phyloP scores from a whole-genome alignment of 208 protist genomes.

The Leishmania arabica region DNA sequence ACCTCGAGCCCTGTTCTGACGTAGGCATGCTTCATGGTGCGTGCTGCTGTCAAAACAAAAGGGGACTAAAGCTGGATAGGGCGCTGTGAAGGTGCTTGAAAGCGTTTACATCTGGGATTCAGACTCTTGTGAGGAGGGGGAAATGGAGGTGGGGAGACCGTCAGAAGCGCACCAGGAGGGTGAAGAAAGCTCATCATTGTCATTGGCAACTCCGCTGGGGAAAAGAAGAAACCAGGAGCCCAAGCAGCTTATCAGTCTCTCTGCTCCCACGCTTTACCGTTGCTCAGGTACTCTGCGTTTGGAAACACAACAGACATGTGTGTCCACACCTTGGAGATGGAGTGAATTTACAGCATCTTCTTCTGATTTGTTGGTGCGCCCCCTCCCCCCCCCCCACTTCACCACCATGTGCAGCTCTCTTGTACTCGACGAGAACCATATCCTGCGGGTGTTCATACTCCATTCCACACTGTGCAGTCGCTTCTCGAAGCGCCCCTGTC shows the following conservation, averaged over 20 bases:
- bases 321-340: neutral
- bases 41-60: neutral
- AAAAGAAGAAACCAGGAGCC: neutral
- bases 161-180: neutral
- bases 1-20: slow-evolving; percentile 33
- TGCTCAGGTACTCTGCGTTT: neutral
- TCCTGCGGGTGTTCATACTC: neutral
- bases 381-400: neutral
- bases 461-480: neutral
- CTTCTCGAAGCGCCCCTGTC: neutral
- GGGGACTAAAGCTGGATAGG: neutral
- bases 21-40: slow-evolving; percentile 43
- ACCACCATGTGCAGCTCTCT: neutral
- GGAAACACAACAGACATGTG: neutral
- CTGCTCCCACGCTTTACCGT: too few relatives aligned
- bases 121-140: neutral
- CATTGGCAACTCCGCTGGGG: too few relatives aligned
- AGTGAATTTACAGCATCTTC: neutral
- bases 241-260: neutral
- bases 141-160: neutral
- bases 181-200: neutral
- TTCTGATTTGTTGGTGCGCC: neutral
- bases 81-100: neutral
- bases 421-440: neutral
- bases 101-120: neutral